Evolutionary conservation across 345 rosid species (phyloP), one percentile per base, ranked within the genome.

Genomic region (Sisymbrium altissimum): DNA sequence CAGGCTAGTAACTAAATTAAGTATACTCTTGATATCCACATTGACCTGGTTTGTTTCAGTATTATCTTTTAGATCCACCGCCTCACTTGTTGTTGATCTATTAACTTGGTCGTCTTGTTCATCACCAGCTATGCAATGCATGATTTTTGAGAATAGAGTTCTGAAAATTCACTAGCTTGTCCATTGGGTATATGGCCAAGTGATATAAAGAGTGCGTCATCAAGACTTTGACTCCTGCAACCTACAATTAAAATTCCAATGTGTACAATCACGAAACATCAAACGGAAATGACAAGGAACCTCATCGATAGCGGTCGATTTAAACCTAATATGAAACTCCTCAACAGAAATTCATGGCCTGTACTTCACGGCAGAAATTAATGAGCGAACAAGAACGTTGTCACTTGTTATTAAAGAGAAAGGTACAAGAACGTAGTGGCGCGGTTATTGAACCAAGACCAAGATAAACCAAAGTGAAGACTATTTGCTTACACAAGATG

Each of bases 181-280:
- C 87, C 61, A 89, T 88, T 84, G 89, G 87, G 72, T 94, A 81
- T 84, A 87, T 73, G 23, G 93, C 98, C 84, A 75, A 94, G 95
- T 35, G 95, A 89, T 67, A 91, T 75, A 43, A 94, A 91, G 81
- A 89, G 97, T 9, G 98, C 89, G 73, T 89, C 91, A 8, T 88
- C 85, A 1, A 94, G 86, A 71, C 57, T 81, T 40, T 79, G 88
- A 76, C 92, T 84, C 66, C 25, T 23, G 25, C 25, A 23, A 23
- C 25, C 25, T 23, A 23, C 25, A 23, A 23, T 23, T n/a, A n/a
- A n/a, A 23, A 23, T 23, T 23, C 25, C 25, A 23, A 23, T 23
- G 25, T 23, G 25, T 23, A 23, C 25, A 23, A 23, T 23, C 25
- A 23, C 25, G 25, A 23, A 23, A 23, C 2, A 23, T 23, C 25